phyloP scores from a whole-genome alignment of 1,139 yeast species.

The Hansenula sp. region DNA sequence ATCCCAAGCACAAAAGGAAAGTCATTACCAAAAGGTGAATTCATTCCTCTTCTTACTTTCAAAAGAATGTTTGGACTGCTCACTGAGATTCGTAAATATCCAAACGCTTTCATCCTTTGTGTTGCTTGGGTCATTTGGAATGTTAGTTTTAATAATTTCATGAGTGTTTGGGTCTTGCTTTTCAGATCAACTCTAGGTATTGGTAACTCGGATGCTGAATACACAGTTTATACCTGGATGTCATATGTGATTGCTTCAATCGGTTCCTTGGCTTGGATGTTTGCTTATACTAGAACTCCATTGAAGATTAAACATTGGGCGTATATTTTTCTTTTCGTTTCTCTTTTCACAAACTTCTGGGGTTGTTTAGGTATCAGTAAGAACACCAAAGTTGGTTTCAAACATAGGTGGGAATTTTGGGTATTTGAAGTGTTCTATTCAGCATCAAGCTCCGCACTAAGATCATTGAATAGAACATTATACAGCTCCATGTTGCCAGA shows the following conservation, averaged over 20 bases:
- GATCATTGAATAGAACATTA: slow-evolving; percentile 36
- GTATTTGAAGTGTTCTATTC: slow-evolving; percentile 37
- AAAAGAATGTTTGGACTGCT: slow-evolving; percentile 28
- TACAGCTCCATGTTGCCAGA: slow-evolving; percentile 39
- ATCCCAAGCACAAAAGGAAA: slow-evolving; percentile 35
- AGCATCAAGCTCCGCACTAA: slow-evolving; percentile 34
- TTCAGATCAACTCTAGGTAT: slow-evolving; percentile 41
- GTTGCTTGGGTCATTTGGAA: slow-evolving; percentile 45
- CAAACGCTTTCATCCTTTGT: slow-evolving; percentile 37
- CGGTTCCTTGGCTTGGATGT: slow-evolving; percentile 41
- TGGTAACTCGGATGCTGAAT: slow-evolving; percentile 38
- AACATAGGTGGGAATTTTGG: slow-evolving; percentile 44
- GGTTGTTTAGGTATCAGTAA: slow-evolving; percentile 37
- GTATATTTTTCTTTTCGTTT: slow-evolving; percentile 30
- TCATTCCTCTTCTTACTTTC: slow-evolving; percentile 26
- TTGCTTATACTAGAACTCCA: slow-evolving; percentile 27
- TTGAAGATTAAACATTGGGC: slow-evolving; percentile 34
- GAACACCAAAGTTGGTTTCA: slow-evolving; percentile 33
- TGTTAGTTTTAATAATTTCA: slow-evolving; percentile 34
- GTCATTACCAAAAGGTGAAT: slow-evolving; percentile 26
- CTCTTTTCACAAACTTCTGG: slow-evolving; percentile 38
- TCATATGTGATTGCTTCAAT: slow-evolving; percentile 33
- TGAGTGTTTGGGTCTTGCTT: slow-evolving; percentile 35
- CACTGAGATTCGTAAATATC: slow-evolving; percentile 30
- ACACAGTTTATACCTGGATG: slow-evolving; percentile 38